Percentiles rank a stretch among this genome's conserved stretches.
These are phyloP conservation scores for Alternaria alternata DNA, from an alignment of 2,329 filamentous ascomycete genomes.

Conservation along the genomic window DNA sequence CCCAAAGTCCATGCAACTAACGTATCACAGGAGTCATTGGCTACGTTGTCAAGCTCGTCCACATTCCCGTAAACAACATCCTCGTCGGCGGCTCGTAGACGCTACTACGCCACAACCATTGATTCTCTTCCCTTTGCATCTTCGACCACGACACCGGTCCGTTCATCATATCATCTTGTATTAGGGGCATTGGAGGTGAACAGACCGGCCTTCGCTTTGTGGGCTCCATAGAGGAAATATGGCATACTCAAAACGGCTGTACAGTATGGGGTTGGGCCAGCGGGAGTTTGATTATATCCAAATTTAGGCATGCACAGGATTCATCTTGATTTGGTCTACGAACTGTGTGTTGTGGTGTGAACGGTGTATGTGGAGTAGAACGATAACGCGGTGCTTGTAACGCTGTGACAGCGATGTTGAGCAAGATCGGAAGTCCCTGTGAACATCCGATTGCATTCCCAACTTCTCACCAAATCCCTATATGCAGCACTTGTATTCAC, in stretches of 20 bases:
- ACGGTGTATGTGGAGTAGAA: background rate
- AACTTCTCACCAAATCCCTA: conserved; percentile 7
- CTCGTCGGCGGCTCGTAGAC: conserved; percentile 55
- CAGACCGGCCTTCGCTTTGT: conserved; percentile 3
- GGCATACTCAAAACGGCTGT: conserved; percentile 35
- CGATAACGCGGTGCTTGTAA: background rate
- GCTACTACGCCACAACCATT: conserved; percentile 9
- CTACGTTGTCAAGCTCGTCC: conserved; percentile 62
- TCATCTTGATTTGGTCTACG: conserved; percentile 2
- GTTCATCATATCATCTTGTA: conserved; percentile 29
- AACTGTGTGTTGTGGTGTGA: background rate
- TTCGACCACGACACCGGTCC: conserved; percentile 15
- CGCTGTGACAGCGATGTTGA: background rate
- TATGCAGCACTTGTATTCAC: conserved; percentile 6
- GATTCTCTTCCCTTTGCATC: conserved; percentile 23
- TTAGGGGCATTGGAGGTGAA: conserved; percentile 14
- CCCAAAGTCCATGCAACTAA: conserved; percentile 4
- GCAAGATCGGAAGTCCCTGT: background rate
- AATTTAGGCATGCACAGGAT: conserved; percentile 30
- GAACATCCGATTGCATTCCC: background rate
- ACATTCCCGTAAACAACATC: conserved; percentile 64
- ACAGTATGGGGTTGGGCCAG: conserved; percentile 44
- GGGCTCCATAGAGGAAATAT: conserved; percentile 13
- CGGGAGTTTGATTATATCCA: conserved; percentile 50
- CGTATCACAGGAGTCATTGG: conserved; percentile 54